Evolutionary conservation across 1,139 yeast species (phyloP).

Genomic region (Lodderomyces oxycetoniae): DNA sequence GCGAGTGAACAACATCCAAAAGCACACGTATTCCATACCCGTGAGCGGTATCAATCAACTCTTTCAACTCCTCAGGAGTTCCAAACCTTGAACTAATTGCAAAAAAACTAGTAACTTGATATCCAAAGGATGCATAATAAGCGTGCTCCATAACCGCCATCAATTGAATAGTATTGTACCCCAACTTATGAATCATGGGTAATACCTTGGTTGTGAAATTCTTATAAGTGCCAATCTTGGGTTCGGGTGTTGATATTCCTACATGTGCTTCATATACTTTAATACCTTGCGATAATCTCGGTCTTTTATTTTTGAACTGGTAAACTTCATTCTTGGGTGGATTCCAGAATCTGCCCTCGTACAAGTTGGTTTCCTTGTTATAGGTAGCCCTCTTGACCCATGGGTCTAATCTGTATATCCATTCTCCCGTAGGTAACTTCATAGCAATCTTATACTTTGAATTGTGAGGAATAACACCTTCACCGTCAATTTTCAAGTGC

Average conservation of each 20-base stretch:
- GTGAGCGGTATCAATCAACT: constrained; percentile 88
- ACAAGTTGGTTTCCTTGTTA: constrained; percentile 40
- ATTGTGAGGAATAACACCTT: constrained; percentile 73
- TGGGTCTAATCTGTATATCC: constrained; percentile 79
- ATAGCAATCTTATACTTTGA: constrained; percentile 73
- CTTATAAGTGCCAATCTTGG: constrained; percentile 75
- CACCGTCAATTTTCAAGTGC: constrained; percentile 51
- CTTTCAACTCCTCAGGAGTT: constrained; percentile 90
- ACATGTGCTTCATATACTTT: constrained; percentile 94
- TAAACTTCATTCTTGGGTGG: constrained; percentile 37
- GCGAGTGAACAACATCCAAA: constrained; percentile 92
- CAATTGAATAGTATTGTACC: constrained; percentile 88
- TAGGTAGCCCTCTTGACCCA: constrained; percentile 86
- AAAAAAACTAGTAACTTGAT: constrained; percentile 89
- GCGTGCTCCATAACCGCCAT: constrained; percentile 99
- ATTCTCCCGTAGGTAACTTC: constrained; percentile 57
- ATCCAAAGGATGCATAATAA: constrained; percentile 95
- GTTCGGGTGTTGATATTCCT: constrained; percentile 91
- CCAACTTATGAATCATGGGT: constrained; percentile 80
- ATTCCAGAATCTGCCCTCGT: constrained; percentile 93
- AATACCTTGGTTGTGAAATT: constrained; percentile 77
- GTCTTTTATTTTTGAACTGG: constrained; percentile 60
- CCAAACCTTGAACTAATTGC: constrained; percentile 89
- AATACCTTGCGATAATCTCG: constrained; percentile 51
- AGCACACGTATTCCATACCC: constrained; percentile 80